Conservation (phyloP, 169 alveolate species). For the Neospora caninum region DNA sequence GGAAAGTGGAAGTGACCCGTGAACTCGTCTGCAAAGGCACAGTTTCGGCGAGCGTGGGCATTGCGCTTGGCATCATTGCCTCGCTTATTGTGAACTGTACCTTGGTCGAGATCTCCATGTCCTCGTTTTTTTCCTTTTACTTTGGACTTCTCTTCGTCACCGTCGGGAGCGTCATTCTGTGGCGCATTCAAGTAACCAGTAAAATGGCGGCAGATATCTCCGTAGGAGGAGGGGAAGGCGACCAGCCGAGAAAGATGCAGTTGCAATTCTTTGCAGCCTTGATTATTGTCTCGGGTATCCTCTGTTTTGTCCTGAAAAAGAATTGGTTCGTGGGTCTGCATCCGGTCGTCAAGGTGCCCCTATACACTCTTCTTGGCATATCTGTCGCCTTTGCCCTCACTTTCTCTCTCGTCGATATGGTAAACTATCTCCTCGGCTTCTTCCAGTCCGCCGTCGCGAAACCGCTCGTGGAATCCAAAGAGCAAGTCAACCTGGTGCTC, state of each 20-base stretch:
- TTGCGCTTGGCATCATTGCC: conserved; percentile 86
- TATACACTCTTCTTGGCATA: conserved; percentile 93
- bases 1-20: conserved; percentile 55
- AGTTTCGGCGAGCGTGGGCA: conserved; percentile 77
- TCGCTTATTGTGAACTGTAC: conserved; percentile 92
- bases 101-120: conserved; percentile 90
- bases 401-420: conserved; percentile 91
- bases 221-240: background rate
- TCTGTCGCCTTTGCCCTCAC: conserved; percentile 94
- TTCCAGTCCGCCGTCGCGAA: conserved; percentile 83
- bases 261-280: conserved; percentile 71
- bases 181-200: conserved; percentile 76
- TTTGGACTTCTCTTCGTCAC: conserved; percentile 89
- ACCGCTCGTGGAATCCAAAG: conserved; percentile 88
- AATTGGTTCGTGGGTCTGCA: conserved; percentile 89
- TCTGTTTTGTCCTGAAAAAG: conserved; percentile 90
- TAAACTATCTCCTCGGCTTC: conserved; percentile 88
- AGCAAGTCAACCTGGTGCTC: conserved; percentile 89
- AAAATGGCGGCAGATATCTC: conserved; percentile 20
- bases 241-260: conserved; percentile 46
- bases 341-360: conserved; percentile 85
- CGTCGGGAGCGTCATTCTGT: conserved; percentile 89
- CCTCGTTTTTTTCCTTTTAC: conserved; percentile 91
- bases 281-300: conserved; percentile 88
- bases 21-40: conserved; percentile 61